These are phyloP conservation scores for Luffa aegyptiaca DNA, from an alignment of 306 rosid species.

Conservation along the genomic window DNA sequence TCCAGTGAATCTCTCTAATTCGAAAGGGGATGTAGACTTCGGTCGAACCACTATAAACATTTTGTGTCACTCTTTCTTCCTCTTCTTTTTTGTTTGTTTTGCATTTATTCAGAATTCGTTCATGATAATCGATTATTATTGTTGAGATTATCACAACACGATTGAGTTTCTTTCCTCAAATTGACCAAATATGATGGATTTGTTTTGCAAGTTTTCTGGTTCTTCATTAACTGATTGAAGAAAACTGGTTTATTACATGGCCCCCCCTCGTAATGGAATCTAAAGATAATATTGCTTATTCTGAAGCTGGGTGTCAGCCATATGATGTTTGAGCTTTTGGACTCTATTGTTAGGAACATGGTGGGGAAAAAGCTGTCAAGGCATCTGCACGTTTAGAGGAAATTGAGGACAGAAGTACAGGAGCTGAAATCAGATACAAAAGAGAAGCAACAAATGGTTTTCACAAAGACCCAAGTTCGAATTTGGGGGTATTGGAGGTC, in stretches of 20 bases:
- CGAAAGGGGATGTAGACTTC: too few species aligned
- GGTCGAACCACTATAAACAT: too few species aligned
- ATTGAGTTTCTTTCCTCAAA: neutral
- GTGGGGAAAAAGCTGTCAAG: neutral
- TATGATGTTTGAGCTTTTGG: neutral
- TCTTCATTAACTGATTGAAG: neutral
- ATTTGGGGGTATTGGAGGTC: constrained; percentile 11
- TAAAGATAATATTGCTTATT: neutral
- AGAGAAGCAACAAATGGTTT: constrained; percentile 3
- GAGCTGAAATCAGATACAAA: constrained; percentile 5
- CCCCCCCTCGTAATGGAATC: neutral
- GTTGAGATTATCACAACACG: too few species aligned
- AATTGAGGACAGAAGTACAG: neutral
- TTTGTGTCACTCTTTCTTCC: too few species aligned
- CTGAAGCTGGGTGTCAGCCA: neutral
- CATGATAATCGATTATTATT: too few species aligned
- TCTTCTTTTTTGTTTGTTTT: too few species aligned
- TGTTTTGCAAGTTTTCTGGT: neutral
- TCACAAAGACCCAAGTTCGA: neutral
- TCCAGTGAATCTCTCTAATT: too few species aligned
- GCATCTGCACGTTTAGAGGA: neutral
- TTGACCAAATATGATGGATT: neutral
- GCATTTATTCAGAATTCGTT: too few species aligned
- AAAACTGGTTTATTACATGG: neutral
- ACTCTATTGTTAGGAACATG: constrained; percentile 12